These are phyloP conservation scores for Nadsonia commutata DNA, from an alignment of 1,139 yeast species.

Conservation along the genomic window DNA sequence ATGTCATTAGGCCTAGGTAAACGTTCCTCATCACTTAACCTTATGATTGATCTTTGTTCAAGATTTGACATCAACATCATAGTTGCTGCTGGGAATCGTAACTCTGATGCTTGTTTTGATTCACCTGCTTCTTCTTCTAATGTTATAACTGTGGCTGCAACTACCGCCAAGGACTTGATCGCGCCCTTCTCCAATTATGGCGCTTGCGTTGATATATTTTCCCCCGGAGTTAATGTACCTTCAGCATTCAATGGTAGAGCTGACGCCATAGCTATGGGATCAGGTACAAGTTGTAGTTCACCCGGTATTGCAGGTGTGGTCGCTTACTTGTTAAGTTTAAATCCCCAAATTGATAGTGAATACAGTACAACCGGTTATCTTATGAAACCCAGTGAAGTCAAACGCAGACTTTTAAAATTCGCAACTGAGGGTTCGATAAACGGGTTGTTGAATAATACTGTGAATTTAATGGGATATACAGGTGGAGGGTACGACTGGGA, in stretches of 20 bases:
- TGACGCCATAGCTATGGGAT: constrained; percentile 29
- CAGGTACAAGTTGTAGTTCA: constrained; percentile 86
- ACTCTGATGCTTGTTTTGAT: constrained; percentile 58
- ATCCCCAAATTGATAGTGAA: constrained; percentile 73
- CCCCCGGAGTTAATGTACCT: constrained; percentile 64
- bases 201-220: constrained; percentile 67
- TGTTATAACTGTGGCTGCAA: constrained; percentile 77
- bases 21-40: constrained; percentile 43
- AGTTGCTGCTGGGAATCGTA: constrained; percentile 83
- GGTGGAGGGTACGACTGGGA: constrained; percentile 81
- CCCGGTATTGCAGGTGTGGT: constrained; percentile 67
- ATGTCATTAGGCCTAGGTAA: constrained; percentile 63
- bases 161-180: constrained; percentile 57
- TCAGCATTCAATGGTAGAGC: constrained; percentile 19
- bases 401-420: constrained; percentile 70
- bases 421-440: constrained; percentile 57
- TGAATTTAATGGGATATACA: constrained; percentile 78
- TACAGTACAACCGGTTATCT: constrained; percentile 37
- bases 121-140: constrained; percentile 66
- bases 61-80: constrained; percentile 33
- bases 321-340: constrained; percentile 73
- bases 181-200: constrained; percentile 85
- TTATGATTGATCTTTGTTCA: constrained; percentile 50
- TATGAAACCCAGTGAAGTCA: constrained; percentile 73
- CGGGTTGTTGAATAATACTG: constrained; percentile 71